A percentile compares a stretch with the other conserved stretches of the same genome.
phyloP scores from a whole-genome alignment of 345 rosid species.

The Toxicodendron radicans region DNA sequence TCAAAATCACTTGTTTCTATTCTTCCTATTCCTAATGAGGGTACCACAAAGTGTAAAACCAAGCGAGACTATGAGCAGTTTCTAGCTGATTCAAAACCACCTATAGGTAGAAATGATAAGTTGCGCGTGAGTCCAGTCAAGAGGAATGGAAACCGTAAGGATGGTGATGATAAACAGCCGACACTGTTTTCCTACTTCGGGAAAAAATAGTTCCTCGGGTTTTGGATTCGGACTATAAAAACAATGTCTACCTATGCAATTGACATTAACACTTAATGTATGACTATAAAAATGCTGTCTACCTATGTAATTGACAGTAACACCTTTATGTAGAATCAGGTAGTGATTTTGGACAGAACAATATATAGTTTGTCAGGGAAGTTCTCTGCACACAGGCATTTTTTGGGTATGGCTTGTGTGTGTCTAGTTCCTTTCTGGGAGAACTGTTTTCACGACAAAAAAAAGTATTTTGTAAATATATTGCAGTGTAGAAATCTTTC shows the following conservation, averaged over 20 bases:
- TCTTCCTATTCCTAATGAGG: constrained; percentile 15
- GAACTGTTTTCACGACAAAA: no score
- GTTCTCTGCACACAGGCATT: neutral
- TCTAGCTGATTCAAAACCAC: constrained; percentile 33
- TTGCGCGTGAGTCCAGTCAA: constrained; percentile 28
- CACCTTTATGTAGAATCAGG: neutral
- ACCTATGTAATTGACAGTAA: neutral
- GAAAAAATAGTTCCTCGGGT: constrained; percentile 34
- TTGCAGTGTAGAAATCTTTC: neutral
- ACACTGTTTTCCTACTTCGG: constrained; percentile 62
- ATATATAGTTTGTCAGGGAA: neutral
- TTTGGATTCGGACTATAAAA: neutral
- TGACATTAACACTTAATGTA: neutral
- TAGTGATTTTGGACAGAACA: neutral
- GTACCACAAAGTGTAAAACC: constrained; percentile 22
- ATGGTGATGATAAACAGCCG: constrained; percentile 51
- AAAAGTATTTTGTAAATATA: neutral
- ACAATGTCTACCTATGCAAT: neutral
- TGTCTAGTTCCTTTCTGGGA: neutral
- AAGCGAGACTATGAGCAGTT: constrained; percentile 49
- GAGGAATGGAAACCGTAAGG: constrained; percentile 45
- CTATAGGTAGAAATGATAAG: constrained; percentile 20
- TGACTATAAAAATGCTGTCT: neutral
- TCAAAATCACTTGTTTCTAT: constrained; percentile 15
- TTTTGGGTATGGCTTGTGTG: neutral